Conservation (phyloP, 306 rosid species). For the Prinsepia uniflora region DNA sequence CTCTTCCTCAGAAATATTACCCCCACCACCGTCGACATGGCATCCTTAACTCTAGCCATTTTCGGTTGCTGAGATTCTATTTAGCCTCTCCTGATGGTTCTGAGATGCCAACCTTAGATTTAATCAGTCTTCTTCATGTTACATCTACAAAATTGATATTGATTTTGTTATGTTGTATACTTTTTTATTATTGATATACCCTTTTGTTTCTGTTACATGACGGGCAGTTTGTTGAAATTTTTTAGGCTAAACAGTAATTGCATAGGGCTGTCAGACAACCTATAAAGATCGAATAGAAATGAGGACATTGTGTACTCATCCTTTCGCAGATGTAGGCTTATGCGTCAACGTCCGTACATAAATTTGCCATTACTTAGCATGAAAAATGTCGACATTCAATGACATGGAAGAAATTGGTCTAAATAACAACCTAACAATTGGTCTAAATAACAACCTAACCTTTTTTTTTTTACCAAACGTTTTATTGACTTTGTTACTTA, state of each 20-base stretch:
- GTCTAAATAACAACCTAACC: neutral
- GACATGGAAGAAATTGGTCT: neutral
- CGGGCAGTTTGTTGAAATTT: too few relatives aligned
- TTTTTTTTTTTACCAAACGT: neutral
- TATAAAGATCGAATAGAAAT: neutral
- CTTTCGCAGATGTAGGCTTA: neutral
- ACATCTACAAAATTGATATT: neutral
- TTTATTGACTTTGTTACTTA: neutral
- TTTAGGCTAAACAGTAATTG: conserved; percentile 9
- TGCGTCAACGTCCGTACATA: neutral
- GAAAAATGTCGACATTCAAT: conserved; percentile 33
- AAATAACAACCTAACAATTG: neutral
- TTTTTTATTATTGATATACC: conserved; percentile 14
- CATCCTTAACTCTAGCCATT: conserved; percentile 39
- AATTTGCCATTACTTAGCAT: neutral
- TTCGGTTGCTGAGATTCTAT: neutral
- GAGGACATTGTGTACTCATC: conserved; percentile 38
- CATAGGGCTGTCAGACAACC: neutral
- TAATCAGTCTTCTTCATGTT: neutral
- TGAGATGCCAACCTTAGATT: neutral
- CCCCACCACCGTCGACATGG: conserved; percentile 34
- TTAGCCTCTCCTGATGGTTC: neutral
- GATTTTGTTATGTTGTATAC: neutral
- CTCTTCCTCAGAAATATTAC: conserved; percentile 51
- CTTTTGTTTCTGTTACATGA: neutral